Conservation (phyloP, 306 rosid genomes). For the Abrus pulchellus region DNA sequence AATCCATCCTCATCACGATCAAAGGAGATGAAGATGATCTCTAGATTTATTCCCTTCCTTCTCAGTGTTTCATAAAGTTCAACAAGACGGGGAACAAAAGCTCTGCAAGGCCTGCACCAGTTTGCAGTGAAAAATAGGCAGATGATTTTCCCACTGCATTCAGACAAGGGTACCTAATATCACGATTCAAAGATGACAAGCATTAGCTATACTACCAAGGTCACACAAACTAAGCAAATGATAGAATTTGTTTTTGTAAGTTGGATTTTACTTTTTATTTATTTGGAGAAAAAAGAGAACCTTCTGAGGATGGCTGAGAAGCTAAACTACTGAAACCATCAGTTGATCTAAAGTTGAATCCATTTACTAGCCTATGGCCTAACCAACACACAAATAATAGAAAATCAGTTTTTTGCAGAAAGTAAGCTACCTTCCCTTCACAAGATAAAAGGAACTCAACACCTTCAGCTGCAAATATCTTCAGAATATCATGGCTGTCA, state of each 20-base stretch:
- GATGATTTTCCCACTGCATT: conserved; percentile 74
- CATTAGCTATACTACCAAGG: conserved; percentile 33
- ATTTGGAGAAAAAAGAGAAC: conserved; percentile 2
- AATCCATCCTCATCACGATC: conserved; percentile 73
- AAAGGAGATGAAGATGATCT: conserved; percentile 80
- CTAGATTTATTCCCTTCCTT: conserved; percentile 60
- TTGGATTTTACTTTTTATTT: neutral
- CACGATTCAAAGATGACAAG: conserved; percentile 42
- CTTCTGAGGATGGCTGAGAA: conserved; percentile 14
- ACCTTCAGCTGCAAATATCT: conserved; percentile 69
- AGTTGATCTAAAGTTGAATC: conserved; percentile 32
- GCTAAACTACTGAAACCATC: neutral
- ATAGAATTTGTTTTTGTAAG: neutral
- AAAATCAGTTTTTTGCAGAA: conserved; percentile 32
- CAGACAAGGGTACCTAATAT: conserved; percentile 74
- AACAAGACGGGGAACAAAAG: conserved; percentile 73
- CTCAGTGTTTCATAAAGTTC: conserved; percentile 66
- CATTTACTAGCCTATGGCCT: conserved; percentile 24
- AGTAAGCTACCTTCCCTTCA: conserved; percentile 71
- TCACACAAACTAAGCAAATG: conserved; percentile 44
- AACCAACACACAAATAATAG: conserved; percentile 27
- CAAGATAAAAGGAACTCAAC: conserved; percentile 78
- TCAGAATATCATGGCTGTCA: conserved; percentile 54
- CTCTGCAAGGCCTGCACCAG: conserved; percentile 96
- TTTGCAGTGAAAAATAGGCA: conserved; percentile 86